Evolutionary conservation across 148 eudicot genomes (phyloP), one percentile per base, ranked within the genome.

Genomic region (Suaeda aralocaspica): DNA sequence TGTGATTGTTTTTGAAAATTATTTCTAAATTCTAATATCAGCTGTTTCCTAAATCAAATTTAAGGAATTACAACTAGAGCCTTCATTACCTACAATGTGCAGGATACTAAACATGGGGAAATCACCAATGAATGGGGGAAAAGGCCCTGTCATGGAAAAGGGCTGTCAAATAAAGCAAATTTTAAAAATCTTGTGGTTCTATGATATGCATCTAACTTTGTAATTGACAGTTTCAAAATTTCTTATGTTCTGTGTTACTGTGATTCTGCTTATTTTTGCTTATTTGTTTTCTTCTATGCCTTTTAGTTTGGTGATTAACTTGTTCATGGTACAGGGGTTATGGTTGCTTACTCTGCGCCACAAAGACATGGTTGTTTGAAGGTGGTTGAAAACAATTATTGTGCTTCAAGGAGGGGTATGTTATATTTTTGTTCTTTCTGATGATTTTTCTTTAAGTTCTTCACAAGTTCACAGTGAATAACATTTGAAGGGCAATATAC

Each of bases 321-420:
- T 42, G 59, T 44, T 42, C 49, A 26, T 81, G 76, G 64, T 84
- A 72, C 83, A 92, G 98, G 98, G 48, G 72, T 92, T 49, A 25
- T 74, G 73, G 96, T 92, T 64, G 93, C 98, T 67, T 89, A 83
- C 76, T 67, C 85, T 51, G 88, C 93, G 46, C 92, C 96, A 56
- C 77, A 72, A 57, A 85, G 91, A 73, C 96, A 92, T 82, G 84
- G 85, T 79, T 89, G 89, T 76, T 85, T 92, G 77, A 89, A 78
- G 77, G 91, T 92, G 60, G 96, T 89, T 52, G 98, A 92, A 77
- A 89, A 92, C 77, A 86, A 83, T 76, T 90, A 81, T 71, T 89
- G 96, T 80, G 86, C 96, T 70, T 90, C 98, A 63, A 92, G 80
- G 76, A 82, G 91, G 76, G 98, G 98, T 92, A 88, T 75, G 82